Evolutionary conservation across 2,329 filamentous ascomycete genomes (phyloP), one percentile per base, ranked within the genome.

Genomic region (Paracamarosporium sp.): DNA sequence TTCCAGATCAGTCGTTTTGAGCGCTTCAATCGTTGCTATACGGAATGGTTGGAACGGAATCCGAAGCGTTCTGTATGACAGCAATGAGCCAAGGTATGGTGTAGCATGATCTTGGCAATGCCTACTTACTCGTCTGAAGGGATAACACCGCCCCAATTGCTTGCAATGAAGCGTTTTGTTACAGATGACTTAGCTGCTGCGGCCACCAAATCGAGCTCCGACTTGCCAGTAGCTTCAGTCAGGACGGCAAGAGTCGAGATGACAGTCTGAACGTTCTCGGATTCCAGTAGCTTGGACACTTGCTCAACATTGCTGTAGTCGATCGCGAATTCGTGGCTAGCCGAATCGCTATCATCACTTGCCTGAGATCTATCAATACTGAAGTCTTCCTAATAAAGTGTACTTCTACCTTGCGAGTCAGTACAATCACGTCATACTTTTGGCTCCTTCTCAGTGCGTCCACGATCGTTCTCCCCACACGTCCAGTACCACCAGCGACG

Each of bases 221-320:
- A 44, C 20, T 67, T 68, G 11, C 45, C 66, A 65, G 7, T 65
- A 36, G 60, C 67, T 3, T 73, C 63, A 13, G 64, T 61, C 50
- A 67, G 56, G 48, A 79, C 66, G 24, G 46, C 27, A 17, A 65
- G 33, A 3, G 60, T 61, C 1, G 62, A 61, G 31, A 65, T 53
- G 20, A 65, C 53, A 4, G 59, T 61, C 36, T 62, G 55, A 5
- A 63, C 41, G 5, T 51, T 48, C 20, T 62, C 58, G 15, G 20
- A 33, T 35, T 62, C 50, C 2, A 65, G 56, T 15, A 57, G 30
- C 8, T 25, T 41, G 12, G 35, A n/a, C 17, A 65, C 46, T 15
- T 28, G 22, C 8, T 58, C 41, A 25, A 44, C 7, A 24, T 60
- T 40, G 27, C 22, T 46, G 36, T 65, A 65, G 31, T 65, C 56